Conservation (phyloP, 2,329 filamentous ascomycete genomes). For the Metarhizium robertsii region DNA sequence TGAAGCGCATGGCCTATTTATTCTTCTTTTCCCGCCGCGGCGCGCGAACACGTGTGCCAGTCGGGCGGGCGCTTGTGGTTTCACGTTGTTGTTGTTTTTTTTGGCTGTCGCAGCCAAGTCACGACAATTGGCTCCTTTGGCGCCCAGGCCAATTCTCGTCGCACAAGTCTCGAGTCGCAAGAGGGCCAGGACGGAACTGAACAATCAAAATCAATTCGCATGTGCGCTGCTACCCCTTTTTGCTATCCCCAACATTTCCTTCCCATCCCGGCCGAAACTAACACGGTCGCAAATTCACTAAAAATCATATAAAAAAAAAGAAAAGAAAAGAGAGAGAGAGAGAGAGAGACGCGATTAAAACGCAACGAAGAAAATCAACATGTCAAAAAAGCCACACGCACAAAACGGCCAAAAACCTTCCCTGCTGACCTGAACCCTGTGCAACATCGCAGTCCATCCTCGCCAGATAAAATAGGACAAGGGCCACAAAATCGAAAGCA, state of each 20-base stretch:
- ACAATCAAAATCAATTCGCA: constrained; percentile 1
- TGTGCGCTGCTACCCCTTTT: constrained; percentile 3
- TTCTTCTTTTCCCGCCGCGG: no score
- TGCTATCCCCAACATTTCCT: constrained; percentile 2
- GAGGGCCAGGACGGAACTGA: not conserved
- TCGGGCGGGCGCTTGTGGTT: no score
- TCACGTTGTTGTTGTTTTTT: no score
- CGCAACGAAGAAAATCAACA: not conserved
- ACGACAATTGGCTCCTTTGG: no score
- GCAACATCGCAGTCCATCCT: not conserved
- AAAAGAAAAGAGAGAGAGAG: not conserved
- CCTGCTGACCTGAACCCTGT: not conserved
- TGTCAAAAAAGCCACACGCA: not conserved
- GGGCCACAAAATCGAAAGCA: not conserved
- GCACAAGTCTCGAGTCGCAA: no score
- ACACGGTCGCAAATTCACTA: not conserved
- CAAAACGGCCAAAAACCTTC: not conserved
- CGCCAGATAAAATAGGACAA: not conserved
- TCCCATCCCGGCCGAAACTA: not conserved
- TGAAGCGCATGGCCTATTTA: no score
- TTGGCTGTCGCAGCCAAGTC: no score
- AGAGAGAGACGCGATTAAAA: not conserved
- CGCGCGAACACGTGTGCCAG: no score
- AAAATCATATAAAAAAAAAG: not conserved
- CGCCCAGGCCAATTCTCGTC: no score